Percentiles rank a stretch among this genome's conserved stretches.
Conservation (phyloP, 2,329 filamentous ascomycete species). For the Seiridium cupressi region DNA sequence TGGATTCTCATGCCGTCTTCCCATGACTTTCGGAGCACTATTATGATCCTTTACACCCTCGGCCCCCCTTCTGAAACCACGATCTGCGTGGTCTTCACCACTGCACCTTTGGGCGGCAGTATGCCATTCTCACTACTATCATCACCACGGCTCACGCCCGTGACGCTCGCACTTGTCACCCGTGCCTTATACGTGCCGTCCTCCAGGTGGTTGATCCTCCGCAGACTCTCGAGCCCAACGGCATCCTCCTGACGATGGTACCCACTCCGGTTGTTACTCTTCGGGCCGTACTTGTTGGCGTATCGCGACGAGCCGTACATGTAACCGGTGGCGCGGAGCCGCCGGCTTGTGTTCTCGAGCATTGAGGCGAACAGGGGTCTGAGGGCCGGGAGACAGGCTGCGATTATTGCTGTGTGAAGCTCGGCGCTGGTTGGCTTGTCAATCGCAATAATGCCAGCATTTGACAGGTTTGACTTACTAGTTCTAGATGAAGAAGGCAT, state of each 20-base stretch:
- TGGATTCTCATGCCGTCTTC: no score
- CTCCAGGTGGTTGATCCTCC: neutral
- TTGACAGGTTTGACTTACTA: neutral
- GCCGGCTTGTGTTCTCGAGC: constrained; percentile 10
- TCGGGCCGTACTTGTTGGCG: neutral
- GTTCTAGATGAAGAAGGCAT: constrained; percentile 10
- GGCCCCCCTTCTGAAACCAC: neutral
- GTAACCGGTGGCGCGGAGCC: constrained; percentile 7
- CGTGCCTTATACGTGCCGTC: neutral
- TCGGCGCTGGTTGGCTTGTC: constrained; percentile 6
- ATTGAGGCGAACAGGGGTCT: constrained; percentile 10
- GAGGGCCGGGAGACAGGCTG: constrained; percentile 10
- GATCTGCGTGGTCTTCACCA: constrained; percentile 4
- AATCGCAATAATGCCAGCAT: no score
- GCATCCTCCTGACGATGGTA: constrained; percentile 3
- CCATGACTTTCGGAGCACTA: neutral
- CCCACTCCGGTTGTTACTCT: neutral
- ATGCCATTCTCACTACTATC: constrained; percentile 11
- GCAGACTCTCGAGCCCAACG: neutral
- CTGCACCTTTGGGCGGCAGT: neutral
- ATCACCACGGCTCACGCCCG: neutral
- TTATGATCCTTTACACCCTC: neutral
- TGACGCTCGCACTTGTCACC: neutral
- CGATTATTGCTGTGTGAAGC: constrained; percentile 10
- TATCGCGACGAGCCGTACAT: neutral